Evolutionary conservation across 2,329 filamentous ascomycete species (phyloP).

Genomic region (Colletotrichum lindemuthianum): DNA sequence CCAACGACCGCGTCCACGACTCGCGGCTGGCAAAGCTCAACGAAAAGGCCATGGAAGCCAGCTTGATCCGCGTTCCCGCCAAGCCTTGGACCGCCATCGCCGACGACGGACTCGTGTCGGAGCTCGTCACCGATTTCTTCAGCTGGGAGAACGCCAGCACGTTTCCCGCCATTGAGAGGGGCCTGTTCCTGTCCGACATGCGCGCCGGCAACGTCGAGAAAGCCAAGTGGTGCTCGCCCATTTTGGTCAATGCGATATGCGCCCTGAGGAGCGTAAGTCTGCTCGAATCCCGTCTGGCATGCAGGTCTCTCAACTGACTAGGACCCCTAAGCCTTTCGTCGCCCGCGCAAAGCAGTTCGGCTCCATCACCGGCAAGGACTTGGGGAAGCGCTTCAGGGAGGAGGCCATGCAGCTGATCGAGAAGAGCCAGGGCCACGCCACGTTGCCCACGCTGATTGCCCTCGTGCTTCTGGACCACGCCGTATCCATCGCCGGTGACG

Average conservation of each 20-base stretch:
- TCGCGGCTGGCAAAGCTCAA: constrained; percentile 34
- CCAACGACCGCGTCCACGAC: constrained; percentile 21
- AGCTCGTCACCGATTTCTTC: constrained; percentile 45
- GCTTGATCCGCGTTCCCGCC: constrained; percentile 40
- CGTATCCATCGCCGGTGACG: constrained; percentile 27
- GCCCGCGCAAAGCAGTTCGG: constrained; percentile 27
- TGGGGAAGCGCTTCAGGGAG: constrained; percentile 13
- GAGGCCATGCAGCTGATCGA: constrained; percentile 31
- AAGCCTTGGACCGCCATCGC: constrained; percentile 45
- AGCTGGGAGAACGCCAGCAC: constrained; percentile 42
- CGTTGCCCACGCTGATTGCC: constrained; percentile 25
- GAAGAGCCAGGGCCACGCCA: constrained; percentile 29
- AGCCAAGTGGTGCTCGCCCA: constrained; percentile 43
- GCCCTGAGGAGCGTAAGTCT: constrained; percentile 43
- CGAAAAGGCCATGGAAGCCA: constrained; percentile 34
- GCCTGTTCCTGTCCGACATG: constrained; percentile 44
- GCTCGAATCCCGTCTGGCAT: neutral
- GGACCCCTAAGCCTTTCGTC: constrained; percentile 23
- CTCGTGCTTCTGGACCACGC: constrained; percentile 26
- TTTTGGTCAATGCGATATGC: constrained; percentile 47
- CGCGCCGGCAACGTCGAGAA: constrained; percentile 23
- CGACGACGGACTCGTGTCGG: constrained; percentile 44
- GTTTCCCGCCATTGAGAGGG: constrained; percentile 40
- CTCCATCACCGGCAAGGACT: constrained; percentile 25
- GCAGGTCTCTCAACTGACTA: constrained; percentile 6